Base-by-base conservation (phyloP, 2,329 filamentous ascomycete genomes). In the Penicillium aurantiogriseum region DNA sequence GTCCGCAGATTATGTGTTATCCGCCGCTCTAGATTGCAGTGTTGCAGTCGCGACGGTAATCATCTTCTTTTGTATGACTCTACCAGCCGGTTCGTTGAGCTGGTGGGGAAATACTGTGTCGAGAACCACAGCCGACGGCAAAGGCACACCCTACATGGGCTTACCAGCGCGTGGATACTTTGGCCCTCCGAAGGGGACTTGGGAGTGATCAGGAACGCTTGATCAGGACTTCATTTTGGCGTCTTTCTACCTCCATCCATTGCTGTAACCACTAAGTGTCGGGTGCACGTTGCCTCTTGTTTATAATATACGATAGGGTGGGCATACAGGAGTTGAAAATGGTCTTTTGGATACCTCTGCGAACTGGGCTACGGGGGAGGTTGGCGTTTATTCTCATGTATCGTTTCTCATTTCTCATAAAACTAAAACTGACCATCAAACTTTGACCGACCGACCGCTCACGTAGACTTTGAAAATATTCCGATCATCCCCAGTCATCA, bases 401-500 rank as follows among this genome's bases (percentile, higher is more conserved):
- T 29, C 42, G n/a, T 29, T n/a, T n/a, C 42, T 55, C 23, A 35
- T 45, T 45, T 7, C 29, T 36, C n/a, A 21, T 35, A 13, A 44
- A 21, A 21, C 10, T 15, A 6, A 29, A 11, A 7, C 15, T 29
- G 31, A 10, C 15, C 15, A 10, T 58, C 31, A 64, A 36, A 39
- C 47, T 43, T 72, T 73, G 19, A 78, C 73, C 15, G 63, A 69
- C 11, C 73, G 69, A 1, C 84, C 84, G 7, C 70, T 66, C 0
- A 87, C 81, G 69, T 77, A 87, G 0, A 87, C 85, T 21, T 76
- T 67, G 0, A 68, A 65, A 51, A 87, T 84, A 61, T 87, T 87
- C 5, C 85, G 75, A 65, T 88, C 85, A 66, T 88, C 85, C 0
- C 83, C 85, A 2, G 84, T 87, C 83, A 87, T 86, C 31, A 88